Base-by-base conservation (phyloP, 2,329 filamentous ascomycete species). In the Hypoxylon sp. region DNA sequence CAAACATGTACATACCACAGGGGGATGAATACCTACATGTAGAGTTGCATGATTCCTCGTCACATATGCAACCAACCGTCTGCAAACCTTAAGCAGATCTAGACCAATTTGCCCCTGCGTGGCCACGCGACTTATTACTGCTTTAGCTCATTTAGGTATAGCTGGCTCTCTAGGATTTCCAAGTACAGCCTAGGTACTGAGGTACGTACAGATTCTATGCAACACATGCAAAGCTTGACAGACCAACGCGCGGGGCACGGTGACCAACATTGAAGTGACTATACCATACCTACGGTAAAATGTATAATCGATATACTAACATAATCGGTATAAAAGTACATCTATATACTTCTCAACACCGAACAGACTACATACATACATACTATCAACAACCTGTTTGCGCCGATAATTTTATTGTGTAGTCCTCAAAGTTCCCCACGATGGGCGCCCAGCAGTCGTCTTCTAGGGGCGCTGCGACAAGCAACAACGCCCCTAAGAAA, bases 381-480 rank as follows among this genome's bases (percentile, higher is more conserved):
- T 41, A 30, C 28, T 30, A 7, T 13, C 45, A 43, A 17, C 11
- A 36, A 43, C 30, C 25, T 19, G 5, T 49, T 23, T 48, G 10
- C 30, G 28, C 43, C 30, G 7, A 46, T 25, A 30, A 14, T 19
- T 23, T 21, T 43, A 45, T 34, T 34, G 23, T 7, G 23, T 86
- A 11, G 13, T 28, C 17, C n/a, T 28, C n/a, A 6, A 10, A 41
- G 10, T 46, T 23, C 48, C n/a, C n/a, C 50, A 48, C 45, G 11
- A 71, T 89, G 87, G 87, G 87, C 55, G 85, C 84, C 46, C 82
- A 87, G 64, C 87, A 89, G 77, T 89, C 87, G 17, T 82, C 84
- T 5, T 75, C 75, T 53, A 78, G 78, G 60, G 74, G 76, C 25
- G 70, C 76, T 63, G 72, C 75, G 32, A 68, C 74, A n/a, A 62